Evolutionary conservation across 371 early-diverging fungal species (phyloP), one percentile per base, ranked within the genome.

Genomic region (Lichtheimia ramosa): DNA sequence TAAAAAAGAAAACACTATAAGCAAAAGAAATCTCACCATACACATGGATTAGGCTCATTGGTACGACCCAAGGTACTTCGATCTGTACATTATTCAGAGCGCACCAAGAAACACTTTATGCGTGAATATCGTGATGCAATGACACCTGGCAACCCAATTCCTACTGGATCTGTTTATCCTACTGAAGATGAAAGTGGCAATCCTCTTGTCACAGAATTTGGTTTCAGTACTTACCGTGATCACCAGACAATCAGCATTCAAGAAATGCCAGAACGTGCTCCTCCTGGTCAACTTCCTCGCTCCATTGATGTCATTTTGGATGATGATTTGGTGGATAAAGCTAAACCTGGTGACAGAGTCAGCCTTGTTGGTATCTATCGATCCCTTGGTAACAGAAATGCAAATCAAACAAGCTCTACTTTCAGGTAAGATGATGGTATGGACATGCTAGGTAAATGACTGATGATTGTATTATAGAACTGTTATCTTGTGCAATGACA

Each of bases 231-330:
- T 6, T 99, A 99, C 75, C 79, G 92, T 14, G 98, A 99, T 78
- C 94, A 94, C 68, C 99, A 99, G 77, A 94, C 92, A 3, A 83
- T 98, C 59, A 92, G 88, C 56, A 83, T 99, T 43, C 99, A 99
- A 80, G 99, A 99, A 83, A 99, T 99, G 99, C 99, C 99, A 0
- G 99, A 99, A 77, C 89, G 97, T 41, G 92, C 99, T 3, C 99
- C 98, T 16, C 91, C 99, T 15, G 99, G 99, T 23, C 96, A 96
- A 68, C 78, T 99, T 56, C 99, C 99, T 42, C 89, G 99, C 10
- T 95, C 96, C 15, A 83, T 99, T 18, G 98, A 99, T 75, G 86
- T 99, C n/a, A 85, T 99, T 46, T 73, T 99, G 55, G 95, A 97
- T 62, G 95, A 96, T 69, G 99, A 99, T 80, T 77, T 99, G 46